phyloP scores from a whole-genome alignment of 805 yeast genomes.

The Lachancea sp. region DNA sequence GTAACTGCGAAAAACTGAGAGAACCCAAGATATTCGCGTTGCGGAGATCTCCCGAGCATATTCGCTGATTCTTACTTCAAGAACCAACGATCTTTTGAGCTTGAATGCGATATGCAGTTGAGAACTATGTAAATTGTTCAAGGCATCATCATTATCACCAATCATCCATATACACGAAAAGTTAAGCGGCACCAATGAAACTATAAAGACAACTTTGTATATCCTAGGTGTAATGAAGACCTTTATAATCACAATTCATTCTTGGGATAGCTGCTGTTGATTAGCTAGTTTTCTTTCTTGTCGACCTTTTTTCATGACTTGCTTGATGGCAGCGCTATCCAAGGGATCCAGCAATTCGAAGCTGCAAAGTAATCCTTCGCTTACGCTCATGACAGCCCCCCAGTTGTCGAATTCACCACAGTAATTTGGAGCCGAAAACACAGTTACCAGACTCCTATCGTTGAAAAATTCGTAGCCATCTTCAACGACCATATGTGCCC shows the following conservation, averaged over 20 bases:
- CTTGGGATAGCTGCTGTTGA: constrained; percentile 22
- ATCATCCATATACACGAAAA: not conserved
- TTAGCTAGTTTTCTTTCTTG: constrained; percentile 70
- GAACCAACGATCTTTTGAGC: not conserved
- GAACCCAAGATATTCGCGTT: constrained; percentile 78
- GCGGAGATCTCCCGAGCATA: not conserved
- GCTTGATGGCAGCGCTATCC: constrained; percentile 87
- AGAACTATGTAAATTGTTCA: no score
- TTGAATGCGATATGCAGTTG: not conserved
- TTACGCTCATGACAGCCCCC: constrained; percentile 98
- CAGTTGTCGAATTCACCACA: constrained; percentile 60
- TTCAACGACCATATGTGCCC: constrained; percentile 89
- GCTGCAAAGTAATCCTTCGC: constrained; percentile 85
- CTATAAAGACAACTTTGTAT: not conserved
- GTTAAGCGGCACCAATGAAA: not conserved
- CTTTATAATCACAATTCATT: not conserved
- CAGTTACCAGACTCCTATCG: constrained; percentile 66
- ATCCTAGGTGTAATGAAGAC: constrained; percentile 1
- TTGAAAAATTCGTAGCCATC: constrained; percentile 83
- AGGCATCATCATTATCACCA: no score
- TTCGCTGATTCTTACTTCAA: no score
- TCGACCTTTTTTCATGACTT: constrained; percentile 89
- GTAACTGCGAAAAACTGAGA: constrained; percentile 68
- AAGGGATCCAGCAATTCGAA: constrained; percentile 91
- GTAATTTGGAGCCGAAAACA: constrained; percentile 75